Percentiles rank a stretch among this genome's conserved stretches.
These are phyloP conservation scores for Fraxinus nigra DNA, from an alignment of 305 asterid genomes.

Conservation along the genomic window DNA sequence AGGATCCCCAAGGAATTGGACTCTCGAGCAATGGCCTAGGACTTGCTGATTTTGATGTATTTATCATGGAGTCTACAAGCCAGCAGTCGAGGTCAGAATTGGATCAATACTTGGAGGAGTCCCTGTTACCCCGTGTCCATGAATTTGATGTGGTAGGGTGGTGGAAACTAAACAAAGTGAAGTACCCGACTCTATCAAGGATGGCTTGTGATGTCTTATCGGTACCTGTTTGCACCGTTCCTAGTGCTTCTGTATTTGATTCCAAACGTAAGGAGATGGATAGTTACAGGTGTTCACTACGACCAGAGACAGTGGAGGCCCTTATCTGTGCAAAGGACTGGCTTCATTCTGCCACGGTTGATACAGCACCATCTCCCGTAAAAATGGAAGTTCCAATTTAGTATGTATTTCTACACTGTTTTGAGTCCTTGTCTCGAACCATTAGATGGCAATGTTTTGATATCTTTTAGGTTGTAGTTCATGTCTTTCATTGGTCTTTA, in stretches of 20 bases:
- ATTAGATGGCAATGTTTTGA: not conserved
- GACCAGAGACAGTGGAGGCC: conserved; percentile 66
- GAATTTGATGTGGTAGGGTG: conserved; percentile 65
- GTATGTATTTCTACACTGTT: not conserved
- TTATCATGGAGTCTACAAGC: conserved; percentile 55
- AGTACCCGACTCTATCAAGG: conserved; percentile 62
- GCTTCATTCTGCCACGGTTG: conserved; percentile 40
- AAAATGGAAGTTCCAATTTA: conserved; percentile 54
- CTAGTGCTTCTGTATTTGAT: conserved; percentile 43
- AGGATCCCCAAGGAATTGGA: conserved; percentile 41
- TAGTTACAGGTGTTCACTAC: conserved; percentile 50
- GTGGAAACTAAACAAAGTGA: conserved; percentile 59
- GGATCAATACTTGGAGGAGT: conserved; percentile 66
- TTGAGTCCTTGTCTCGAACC: not conserved
- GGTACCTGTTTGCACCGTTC: conserved; percentile 53
- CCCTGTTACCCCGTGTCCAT: conserved; percentile 54
- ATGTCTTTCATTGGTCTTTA: not conserved
- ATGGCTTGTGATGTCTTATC: conserved; percentile 66
- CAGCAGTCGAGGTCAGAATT: conserved; percentile 52
- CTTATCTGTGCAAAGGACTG: conserved; percentile 64
- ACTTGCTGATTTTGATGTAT: conserved; percentile 52
- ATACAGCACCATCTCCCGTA: conserved; percentile 25
- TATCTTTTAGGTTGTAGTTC: not conserved
- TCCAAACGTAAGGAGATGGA: conserved; percentile 62
- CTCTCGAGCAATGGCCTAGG: conserved; percentile 39